Evolutionary conservation across 306 rosid species (phyloP).

Genomic region (Carpinus viminea): DNA sequence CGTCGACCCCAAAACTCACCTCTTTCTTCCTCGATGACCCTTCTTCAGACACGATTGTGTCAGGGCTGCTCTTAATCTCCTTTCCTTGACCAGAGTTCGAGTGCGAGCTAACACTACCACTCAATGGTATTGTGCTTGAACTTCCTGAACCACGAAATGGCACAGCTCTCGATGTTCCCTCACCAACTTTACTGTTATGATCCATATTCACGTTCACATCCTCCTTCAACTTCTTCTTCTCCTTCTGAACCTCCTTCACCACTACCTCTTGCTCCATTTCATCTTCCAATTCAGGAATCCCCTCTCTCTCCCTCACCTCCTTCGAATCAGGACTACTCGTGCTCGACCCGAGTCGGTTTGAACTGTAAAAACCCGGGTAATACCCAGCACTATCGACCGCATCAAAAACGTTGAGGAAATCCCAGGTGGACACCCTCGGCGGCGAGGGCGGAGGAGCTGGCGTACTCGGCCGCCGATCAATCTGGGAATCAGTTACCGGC

Average conservation of each 20-base stretch:
- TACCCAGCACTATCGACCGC: conserved; percentile 43
- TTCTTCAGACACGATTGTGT: conserved; percentile 49
- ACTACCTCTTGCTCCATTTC: conserved; percentile 67
- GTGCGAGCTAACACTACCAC: conserved; percentile 41
- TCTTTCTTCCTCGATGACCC: conserved; percentile 59
- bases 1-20: conserved; percentile 81
- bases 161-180: conserved; percentile 71
- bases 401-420: conserved; percentile 77
- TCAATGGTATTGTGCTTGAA: conserved; percentile 59
- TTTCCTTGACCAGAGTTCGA: conserved; percentile 41
- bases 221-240: conserved; percentile 48
- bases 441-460: conserved; percentile 88
- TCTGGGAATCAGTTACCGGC: conserved; percentile 29
- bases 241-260: conserved; percentile 38
- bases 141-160: conserved; percentile 58
- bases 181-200: conserved; percentile 46
- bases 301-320: conserved; percentile 95
- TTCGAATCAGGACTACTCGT: conserved; percentile 86
- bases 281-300: conserved; percentile 98
- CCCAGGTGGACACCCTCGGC: conserved; percentile 76
- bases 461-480: conserved; percentile 32
- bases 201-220: conserved; percentile 17
- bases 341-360: conserved; percentile 50
- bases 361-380: conserved; percentile 44
- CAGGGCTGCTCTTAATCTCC: conserved; percentile 66